Conservation (phyloP, 129 eudicot genomes). For the Chrysanthemum seticuspe region DNA sequence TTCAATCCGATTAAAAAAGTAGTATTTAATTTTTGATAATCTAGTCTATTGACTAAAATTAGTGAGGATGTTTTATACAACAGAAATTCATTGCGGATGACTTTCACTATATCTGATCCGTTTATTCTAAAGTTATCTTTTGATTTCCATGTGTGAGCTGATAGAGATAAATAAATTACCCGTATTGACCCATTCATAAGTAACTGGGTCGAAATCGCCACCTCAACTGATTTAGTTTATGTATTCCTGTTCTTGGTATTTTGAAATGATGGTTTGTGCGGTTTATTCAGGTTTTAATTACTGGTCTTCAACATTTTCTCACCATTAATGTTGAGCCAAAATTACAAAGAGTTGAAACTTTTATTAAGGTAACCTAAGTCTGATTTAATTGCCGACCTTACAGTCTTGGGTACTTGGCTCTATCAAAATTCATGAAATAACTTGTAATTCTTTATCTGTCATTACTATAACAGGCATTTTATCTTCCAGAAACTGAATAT, state of each 20-base stretch:
- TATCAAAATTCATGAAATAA: too few species aligned
- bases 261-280: constrained; percentile 6
- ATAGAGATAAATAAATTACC: neutral
- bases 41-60: too few species aligned
- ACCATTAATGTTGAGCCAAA: too few species aligned
- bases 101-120: neutral
- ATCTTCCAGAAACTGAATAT: too few species aligned
- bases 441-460: too few species aligned
- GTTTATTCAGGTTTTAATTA: constrained; percentile 77
- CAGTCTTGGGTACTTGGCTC: too few species aligned
- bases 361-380: too few species aligned
- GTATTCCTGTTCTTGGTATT: constrained; percentile 3
- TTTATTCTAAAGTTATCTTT: neutral
- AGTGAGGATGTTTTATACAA: neutral
- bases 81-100: neutral
- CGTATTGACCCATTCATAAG: neutral
- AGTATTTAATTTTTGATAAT: too few species aligned
- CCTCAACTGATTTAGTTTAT: constrained; percentile 12
- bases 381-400: too few species aligned
- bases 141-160: neutral
- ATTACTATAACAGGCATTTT: too few species aligned
- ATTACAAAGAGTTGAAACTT: too few species aligned
- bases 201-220: neutral
- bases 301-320: constrained; percentile 84
- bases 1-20: too few species aligned